A percentile compares a stretch with the other conserved stretches of the same genome.
Conservation (phyloP, 305 asterid genomes). For the Rubia balearica region DNA sequence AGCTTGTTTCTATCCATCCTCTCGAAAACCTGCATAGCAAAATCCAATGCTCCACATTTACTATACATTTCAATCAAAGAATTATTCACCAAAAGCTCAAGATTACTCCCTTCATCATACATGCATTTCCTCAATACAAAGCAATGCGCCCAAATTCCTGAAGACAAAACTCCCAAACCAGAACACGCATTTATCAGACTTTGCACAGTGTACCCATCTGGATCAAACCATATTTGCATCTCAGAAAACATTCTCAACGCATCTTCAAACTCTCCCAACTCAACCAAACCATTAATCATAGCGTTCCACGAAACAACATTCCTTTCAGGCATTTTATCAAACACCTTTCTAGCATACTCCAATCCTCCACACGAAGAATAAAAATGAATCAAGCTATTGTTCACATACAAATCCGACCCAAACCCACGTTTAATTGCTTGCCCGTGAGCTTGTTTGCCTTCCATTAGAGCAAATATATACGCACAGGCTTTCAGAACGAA, state of each 20-base stretch:
- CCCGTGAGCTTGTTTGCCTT: slow-evolving; percentile 65
- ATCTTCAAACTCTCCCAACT: slow-evolving; percentile 51
- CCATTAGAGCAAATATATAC: slow-evolving; percentile 44
- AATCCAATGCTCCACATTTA: slow-evolving; percentile 60
- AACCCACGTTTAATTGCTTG: slow-evolving; percentile 58
- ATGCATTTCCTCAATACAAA: slow-evolving; percentile 36
- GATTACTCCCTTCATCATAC: slow-evolving; percentile 13
- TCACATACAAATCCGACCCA: slow-evolving; percentile 53
- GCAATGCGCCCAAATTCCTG: slow-evolving; percentile 72
- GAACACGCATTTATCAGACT: slow-evolving; percentile 68
- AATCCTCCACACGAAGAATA: slow-evolving; percentile 60
- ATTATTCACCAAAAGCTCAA: slow-evolving; percentile 45
- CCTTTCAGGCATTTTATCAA: slow-evolving; percentile 62
- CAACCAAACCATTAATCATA: slow-evolving; percentile 59
- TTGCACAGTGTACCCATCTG: slow-evolving; percentile 74
- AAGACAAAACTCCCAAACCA: slow-evolving; percentile 58
- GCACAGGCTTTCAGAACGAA: slow-evolving; percentile 74
- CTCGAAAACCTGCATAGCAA: slow-evolving; percentile 55
- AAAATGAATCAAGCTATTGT: slow-evolving; percentile 76
- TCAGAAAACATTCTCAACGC: slow-evolving; percentile 44
- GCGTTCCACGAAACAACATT: slow-evolving; percentile 73
- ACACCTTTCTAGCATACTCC: slow-evolving; percentile 42
- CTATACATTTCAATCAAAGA: slow-evolving; percentile 68
- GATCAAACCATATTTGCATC: slow-evolving; percentile 45
- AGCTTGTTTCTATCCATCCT: slow-evolving; percentile 30